Conservation (phyloP, 768 basidiomycete species). For the Mycena capillaripes region DNA sequence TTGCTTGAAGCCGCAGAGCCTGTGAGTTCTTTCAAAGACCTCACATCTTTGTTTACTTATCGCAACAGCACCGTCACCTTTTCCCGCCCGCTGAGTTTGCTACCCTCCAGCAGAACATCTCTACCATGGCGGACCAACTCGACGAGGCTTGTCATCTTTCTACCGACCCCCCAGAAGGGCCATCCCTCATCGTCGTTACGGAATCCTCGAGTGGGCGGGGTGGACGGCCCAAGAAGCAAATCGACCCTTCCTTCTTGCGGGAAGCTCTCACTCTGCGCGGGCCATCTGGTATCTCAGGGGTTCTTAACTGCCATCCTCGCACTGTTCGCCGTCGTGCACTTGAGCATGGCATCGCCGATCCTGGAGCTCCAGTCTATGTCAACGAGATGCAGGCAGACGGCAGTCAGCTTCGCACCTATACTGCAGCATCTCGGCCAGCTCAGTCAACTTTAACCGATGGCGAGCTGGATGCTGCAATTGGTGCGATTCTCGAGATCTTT, state of each 20-base stretch:
- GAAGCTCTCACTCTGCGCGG: constrained; percentile 44
- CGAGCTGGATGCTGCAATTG: constrained; percentile 38
- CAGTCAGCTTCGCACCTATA: not conserved
- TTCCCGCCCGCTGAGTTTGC: constrained; percentile 35
- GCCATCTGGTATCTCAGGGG: not conserved
- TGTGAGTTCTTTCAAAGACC: not conserved
- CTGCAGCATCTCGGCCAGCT: not conserved
- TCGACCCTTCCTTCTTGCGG: constrained; percentile 38
- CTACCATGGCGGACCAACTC: constrained; percentile 36
- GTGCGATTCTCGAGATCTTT: constrained; percentile 40
- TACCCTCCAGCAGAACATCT: constrained; percentile 31
- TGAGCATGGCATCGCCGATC: constrained; percentile 23
- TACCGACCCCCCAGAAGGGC: constrained; percentile 29
- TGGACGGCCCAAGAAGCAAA: constrained; percentile 35
- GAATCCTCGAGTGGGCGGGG: constrained; percentile 22
- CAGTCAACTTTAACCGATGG: constrained; percentile 39
- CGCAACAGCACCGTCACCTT: constrained; percentile 11
- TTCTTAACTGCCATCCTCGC: not conserved
- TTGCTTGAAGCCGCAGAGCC: not conserved
- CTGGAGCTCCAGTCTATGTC: constrained; percentile 22
- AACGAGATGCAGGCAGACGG: not conserved
- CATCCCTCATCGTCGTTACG: not conserved
- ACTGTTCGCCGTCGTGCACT: constrained; percentile 34
- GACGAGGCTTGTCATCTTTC: constrained; percentile 36
- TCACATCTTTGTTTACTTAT: not conserved